phyloP scores from a whole-genome alignment of 148 eudicot species.

The Talinum fruticosum region DNA sequence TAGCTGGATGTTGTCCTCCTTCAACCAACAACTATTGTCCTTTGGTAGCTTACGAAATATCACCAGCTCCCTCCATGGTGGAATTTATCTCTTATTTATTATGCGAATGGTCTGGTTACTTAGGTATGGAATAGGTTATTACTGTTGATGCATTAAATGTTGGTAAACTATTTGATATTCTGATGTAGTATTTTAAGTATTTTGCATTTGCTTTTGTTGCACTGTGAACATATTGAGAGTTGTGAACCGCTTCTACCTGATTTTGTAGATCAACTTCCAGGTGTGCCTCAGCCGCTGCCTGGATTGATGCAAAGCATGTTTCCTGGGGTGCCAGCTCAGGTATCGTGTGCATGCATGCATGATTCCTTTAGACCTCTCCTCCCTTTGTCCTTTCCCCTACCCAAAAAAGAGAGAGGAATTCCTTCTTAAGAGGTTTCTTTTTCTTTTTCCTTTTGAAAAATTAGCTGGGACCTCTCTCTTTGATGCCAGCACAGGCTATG shows the following conservation, averaged over 20 bases:
- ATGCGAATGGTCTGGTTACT: slow-evolving; percentile 46
- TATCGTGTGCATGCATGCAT: slow-evolving; percentile 13
- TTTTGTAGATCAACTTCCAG: slow-evolving; percentile 52
- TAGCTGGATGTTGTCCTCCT: slow-evolving; percentile 60
- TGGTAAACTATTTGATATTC: slow-evolving; percentile 18
- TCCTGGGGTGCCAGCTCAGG: slow-evolving; percentile 64
- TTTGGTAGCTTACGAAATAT: slow-evolving; percentile 64
- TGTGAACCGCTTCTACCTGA: slow-evolving; percentile 14
- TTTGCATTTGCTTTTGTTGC: slow-evolving; percentile 20
- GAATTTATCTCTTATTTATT: slow-evolving; percentile 65
- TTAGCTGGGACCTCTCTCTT: slow-evolving; percentile 50
- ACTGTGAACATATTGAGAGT: slow-evolving; percentile 11
- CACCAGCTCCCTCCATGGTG: slow-evolving; percentile 70
- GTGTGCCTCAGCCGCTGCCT: slow-evolving; percentile 51
- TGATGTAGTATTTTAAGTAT: slow-evolving; percentile 12
- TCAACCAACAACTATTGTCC: slow-evolving; percentile 55
- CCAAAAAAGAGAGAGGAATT: background rate
- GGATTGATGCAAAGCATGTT: slow-evolving; percentile 64
- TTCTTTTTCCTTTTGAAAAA: slow-evolving; percentile 2
- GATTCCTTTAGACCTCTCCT: too few species aligned
- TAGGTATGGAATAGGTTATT: slow-evolving; percentile 68
- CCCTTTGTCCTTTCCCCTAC: background rate
- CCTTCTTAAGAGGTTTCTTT: background rate
- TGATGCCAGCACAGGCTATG: slow-evolving; percentile 74
- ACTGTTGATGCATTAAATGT: slow-evolving; percentile 28